Evolutionary conservation across 352 stramenopile species (phyloP).

Genomic region (Phytopythium litorale): DNA sequence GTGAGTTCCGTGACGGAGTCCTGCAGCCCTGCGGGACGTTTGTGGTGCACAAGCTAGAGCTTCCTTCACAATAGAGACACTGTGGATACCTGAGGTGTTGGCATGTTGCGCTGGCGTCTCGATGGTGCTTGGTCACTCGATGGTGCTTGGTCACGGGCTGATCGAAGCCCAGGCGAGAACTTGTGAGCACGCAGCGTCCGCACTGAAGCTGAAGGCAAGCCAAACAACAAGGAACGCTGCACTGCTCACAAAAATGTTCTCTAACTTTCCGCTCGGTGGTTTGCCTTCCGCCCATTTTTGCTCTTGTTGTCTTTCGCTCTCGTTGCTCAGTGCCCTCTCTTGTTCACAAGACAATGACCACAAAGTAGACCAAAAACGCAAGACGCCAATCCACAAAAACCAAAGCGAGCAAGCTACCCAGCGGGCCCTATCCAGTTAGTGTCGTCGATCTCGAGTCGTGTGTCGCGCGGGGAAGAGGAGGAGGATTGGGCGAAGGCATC

Average conservation of each 20-base stretch:
- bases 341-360: neutral
- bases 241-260: slow-evolving; percentile 67
- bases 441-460: slow-evolving; percentile 44
- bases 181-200: neutral
- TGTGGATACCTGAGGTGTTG: neutral
- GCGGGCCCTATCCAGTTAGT: slow-evolving; percentile 57
- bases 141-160: neutral
- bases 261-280: slow-evolving; percentile 61
- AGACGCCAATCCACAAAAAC: slow-evolving; percentile 6
- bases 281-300: slow-evolving; percentile 11
- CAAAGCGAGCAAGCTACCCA: slow-evolving; percentile 31
- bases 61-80: slow-evolving; percentile 20
- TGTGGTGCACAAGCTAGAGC: slow-evolving; percentile 31
- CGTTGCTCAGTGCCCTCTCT: neutral
- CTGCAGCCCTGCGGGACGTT: slow-evolving; percentile 42
- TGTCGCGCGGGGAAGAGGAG: slow-evolving; percentile 45
- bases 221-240: slow-evolving; percentile 1
- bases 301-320: slow-evolving; percentile 5
- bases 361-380: slow-evolving; percentile 1
- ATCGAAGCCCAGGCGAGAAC: neutral
- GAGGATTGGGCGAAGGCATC: slow-evolving; percentile 26
- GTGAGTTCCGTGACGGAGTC: slow-evolving; percentile 41
- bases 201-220: neutral
- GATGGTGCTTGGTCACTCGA: neutral
- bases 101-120: too few relatives aligned